Evolutionary conservation across 2,329 filamentous ascomycete species (phyloP).

Genomic region (Rachicladosporium sp.): DNA sequence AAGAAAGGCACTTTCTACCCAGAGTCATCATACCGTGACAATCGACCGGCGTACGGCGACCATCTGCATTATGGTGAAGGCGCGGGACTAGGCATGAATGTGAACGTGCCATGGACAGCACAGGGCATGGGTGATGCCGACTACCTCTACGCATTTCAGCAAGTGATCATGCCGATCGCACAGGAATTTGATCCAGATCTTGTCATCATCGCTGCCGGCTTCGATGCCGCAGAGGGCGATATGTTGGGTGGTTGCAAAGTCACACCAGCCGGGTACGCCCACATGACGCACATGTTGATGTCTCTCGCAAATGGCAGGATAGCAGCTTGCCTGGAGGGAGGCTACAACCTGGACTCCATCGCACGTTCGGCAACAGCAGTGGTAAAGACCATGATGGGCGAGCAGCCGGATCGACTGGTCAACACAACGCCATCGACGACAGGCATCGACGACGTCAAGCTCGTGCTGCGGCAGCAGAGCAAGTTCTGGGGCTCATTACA

Average conservation of each 20-base stretch:
- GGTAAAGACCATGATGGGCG: constrained; percentile 85
- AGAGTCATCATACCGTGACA: constrained; percentile 44
- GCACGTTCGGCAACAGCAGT: constrained; percentile 87
- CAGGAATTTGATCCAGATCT: constrained; percentile 88
- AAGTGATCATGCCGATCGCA: constrained; percentile 91
- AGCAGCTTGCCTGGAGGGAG: constrained; percentile 85
- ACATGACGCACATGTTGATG: constrained; percentile 99
- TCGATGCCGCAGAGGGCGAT: constrained; percentile 89
- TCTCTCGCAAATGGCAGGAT: constrained; percentile 80
- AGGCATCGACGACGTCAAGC: constrained; percentile 44
- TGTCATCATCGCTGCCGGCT: constrained; percentile 89
- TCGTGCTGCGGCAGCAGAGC: constrained; percentile 47
- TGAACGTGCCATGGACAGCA: constrained; percentile 57
- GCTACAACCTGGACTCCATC: constrained; percentile 88
- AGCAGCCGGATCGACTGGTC: constrained; percentile 58
- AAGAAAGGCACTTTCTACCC: constrained; percentile 80
- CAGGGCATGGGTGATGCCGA: constrained; percentile 87
- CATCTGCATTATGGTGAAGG: constrained; percentile 48
- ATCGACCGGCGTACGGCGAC: constrained; percentile 42
- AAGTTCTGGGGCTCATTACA: constrained; percentile 81
- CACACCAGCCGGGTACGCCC: constrained; percentile 79
- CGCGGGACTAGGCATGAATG: constrained; percentile 48
- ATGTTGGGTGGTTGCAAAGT: constrained; percentile 88
- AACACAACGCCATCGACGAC: constrained; percentile 35
- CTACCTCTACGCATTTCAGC: constrained; percentile 92